These are phyloP conservation scores for Cercospora zeae-maydis DNA, from an alignment of 2,329 filamentous ascomycete species.

Conservation along the genomic window DNA sequence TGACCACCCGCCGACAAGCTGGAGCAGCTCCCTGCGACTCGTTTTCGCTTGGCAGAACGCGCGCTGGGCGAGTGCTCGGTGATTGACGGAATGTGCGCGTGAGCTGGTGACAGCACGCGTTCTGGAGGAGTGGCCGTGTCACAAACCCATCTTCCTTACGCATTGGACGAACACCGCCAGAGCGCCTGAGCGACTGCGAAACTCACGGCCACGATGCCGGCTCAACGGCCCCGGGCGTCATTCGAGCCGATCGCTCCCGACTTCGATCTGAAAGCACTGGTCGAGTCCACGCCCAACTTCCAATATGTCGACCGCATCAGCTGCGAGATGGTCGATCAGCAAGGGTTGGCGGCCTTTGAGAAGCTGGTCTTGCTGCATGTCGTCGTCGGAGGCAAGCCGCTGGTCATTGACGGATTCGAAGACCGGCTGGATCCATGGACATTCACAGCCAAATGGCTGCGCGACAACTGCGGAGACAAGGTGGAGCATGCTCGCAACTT, in stretches of 20 bases:
- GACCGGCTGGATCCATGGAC: conserved; percentile 68
- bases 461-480: conserved; percentile 73
- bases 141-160: background rate
- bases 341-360: conserved; percentile 77
- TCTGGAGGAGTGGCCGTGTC: background rate
- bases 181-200: background rate
- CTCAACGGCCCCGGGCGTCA: conserved; percentile 74
- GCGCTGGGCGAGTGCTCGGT: background rate
- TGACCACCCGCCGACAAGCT: conserved; percentile 2
- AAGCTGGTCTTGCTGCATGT: conserved; percentile 81
- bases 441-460: conserved; percentile 78
- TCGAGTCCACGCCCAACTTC: conserved; percentile 78
- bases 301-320: conserved; percentile 80
- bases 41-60: background rate
- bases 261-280: conserved; percentile 70
- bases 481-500: conserved; percentile 83
- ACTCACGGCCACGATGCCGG: conserved; percentile 58
- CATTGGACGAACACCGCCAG: background rate
- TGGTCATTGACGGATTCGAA: conserved; percentile 89
- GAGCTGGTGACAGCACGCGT: conserved; percentile 12
- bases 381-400: conserved; percentile 76
- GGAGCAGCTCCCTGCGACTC: conserved; percentile 10
- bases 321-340: conserved; percentile 69
- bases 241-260: conserved; percentile 89
- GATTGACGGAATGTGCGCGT: conserved; percentile 15